A percentile compares a stretch with the other conserved stretches of the same genome.
phyloP scores from a whole-genome alignment of 306 rosid species.

The Biancaea sappan region DNA sequence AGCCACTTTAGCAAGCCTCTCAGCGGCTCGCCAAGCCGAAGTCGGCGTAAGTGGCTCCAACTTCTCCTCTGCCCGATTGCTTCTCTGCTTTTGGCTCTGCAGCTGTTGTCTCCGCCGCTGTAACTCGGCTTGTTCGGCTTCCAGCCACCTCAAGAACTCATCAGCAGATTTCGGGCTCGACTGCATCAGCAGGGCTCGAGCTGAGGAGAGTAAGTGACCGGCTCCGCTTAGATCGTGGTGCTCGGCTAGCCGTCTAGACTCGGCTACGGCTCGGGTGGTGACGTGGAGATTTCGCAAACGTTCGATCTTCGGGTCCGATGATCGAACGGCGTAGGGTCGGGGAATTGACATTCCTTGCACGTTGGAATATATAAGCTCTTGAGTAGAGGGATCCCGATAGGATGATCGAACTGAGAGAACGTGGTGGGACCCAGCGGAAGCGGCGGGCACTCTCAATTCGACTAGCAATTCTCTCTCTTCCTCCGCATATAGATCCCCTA shows the following conservation, averaged over 20 bases:
- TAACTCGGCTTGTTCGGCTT: slow-evolving; percentile 65
- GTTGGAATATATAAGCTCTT: slow-evolving; percentile 46
- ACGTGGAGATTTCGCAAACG: slow-evolving; percentile 73
- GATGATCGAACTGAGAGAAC: slow-evolving; percentile 63
- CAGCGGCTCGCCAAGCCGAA: slow-evolving; percentile 99
- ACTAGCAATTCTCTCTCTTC: slow-evolving; percentile 71
- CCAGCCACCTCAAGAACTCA: slow-evolving; percentile 64
- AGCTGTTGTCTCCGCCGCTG: slow-evolving; percentile 48
- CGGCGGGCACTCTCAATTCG: slow-evolving; percentile 69
- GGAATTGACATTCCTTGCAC: slow-evolving; percentile 68
- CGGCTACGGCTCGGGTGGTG: slow-evolving; percentile 71
- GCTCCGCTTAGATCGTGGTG: slow-evolving; percentile 61
- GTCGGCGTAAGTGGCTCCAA: slow-evolving; percentile 83
- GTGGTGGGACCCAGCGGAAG: slow-evolving; percentile 61
- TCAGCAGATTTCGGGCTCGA: slow-evolving; percentile 51
- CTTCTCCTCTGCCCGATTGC: slow-evolving; percentile 52
- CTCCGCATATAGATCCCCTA: slow-evolving; percentile 67
- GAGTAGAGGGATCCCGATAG: slow-evolving; percentile 59
- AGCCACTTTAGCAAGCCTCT: slow-evolving; percentile 89
- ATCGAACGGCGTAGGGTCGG: slow-evolving; percentile 65
- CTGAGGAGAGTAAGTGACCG: slow-evolving; percentile 65
- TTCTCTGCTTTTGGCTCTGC: slow-evolving; percentile 36
- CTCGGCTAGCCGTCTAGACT: slow-evolving; percentile 60
- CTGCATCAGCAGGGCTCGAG: slow-evolving; percentile 62
- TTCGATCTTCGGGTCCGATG: slow-evolving; percentile 46